phyloP scores from a whole-genome alignment of 2,329 filamentous ascomycete species.

The Colletotrichum shisoi region DNA sequence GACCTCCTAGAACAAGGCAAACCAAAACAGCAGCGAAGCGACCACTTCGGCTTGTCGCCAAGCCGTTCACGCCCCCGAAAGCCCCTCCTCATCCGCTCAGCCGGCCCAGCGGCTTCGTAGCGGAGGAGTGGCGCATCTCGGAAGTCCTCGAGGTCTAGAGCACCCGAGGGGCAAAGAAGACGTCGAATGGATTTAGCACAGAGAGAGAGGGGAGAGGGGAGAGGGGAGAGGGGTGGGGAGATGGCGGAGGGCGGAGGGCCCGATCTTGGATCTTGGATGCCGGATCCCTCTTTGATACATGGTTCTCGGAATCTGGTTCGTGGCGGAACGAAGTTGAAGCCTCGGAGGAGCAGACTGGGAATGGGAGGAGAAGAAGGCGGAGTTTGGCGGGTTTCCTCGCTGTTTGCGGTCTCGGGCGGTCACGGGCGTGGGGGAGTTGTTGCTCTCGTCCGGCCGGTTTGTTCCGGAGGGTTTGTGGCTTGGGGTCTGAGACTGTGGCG shows the following conservation, averaged over 20 bases:
- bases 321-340: too few relatives aligned
- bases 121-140: background rate
- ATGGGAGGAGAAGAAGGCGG: background rate
- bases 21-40: too few relatives aligned
- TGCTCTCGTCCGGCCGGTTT: background rate
- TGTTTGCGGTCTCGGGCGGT: background rate
- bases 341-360: background rate
- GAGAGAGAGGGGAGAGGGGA: background rate
- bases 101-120: background rate
- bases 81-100: background rate
- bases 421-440: background rate
- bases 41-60: background rate
- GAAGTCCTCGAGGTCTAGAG: background rate
- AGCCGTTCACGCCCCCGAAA: background rate
- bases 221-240: background rate
- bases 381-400: background rate
- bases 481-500: background rate
- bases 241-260: background rate
- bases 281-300: too few relatives aligned
- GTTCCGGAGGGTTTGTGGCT: background rate
- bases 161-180: too few relatives aligned
- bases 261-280: background rate
- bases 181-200: too few relatives aligned
- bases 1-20: background rate
- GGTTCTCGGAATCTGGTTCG: too few relatives aligned